Percentiles rank a stretch among this genome's conserved stretches.
phyloP scores from a whole-genome alignment of 257 asterid species.

The Fraxinus excelsior region DNA sequence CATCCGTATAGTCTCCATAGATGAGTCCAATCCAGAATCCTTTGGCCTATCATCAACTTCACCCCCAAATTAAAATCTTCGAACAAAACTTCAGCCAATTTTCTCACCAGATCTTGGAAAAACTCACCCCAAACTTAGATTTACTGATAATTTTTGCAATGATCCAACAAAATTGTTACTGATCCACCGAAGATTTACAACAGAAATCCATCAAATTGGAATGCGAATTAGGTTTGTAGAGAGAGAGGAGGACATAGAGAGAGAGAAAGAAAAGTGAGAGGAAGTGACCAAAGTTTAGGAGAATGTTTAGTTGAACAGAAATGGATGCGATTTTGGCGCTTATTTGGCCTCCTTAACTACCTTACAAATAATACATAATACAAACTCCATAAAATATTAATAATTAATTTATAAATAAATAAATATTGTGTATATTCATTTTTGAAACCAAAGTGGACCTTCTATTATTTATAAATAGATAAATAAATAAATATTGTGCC shows the following conservation, averaged over 20 bases:
- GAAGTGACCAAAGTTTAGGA: constrained; percentile 37
- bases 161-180: constrained; percentile 21
- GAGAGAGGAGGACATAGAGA: constrained; percentile 20
- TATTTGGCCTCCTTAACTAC: constrained; percentile 46
- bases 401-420: too few species aligned
- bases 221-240: constrained; percentile 32
- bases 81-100: constrained; percentile 8
- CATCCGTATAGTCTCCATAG: constrained; percentile 67
- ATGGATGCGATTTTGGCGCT: constrained; percentile 56
- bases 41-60: constrained; percentile 64
- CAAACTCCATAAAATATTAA: not conserved
- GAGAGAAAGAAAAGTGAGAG: constrained; percentile 27
- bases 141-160: constrained; percentile 9
- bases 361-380: constrained; percentile 19
- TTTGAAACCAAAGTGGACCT: too few species aligned
- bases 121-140: constrained; percentile 11
- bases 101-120: constrained; percentile 21
- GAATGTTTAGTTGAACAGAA: constrained; percentile 37
- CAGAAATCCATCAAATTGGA: constrained; percentile 6
- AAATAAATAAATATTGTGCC: too few species aligned
- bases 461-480: too few species aligned
- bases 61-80: constrained; percentile 21
- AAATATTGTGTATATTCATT: too few species aligned
- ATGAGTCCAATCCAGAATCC: constrained; percentile 45
- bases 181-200: constrained; percentile 29